A percentile compares a stretch with the other conserved stretches of the same genome.
These are phyloP conservation scores for Streptanthus diversifolius DNA, from an alignment of 345 rosid genomes.

Conservation along the genomic window DNA sequence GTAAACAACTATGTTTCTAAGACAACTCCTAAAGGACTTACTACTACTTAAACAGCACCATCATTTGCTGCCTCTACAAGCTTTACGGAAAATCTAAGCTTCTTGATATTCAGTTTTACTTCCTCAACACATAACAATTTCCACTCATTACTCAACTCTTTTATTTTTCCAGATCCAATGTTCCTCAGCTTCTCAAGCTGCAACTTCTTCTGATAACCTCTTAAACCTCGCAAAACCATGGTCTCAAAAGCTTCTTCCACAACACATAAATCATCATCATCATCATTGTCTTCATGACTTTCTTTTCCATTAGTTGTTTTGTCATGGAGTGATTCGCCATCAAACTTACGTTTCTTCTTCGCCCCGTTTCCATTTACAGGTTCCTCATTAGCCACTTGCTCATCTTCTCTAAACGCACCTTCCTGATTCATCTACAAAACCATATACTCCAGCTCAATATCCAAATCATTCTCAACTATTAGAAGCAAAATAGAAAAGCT, in stretches of 20 bases:
- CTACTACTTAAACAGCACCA: not conserved
- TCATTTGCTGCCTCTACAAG: constrained; percentile 14
- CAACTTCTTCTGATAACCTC: constrained; percentile 7
- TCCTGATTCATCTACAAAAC: constrained; percentile 10
- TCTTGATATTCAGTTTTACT: not conserved
- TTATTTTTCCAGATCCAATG: not conserved
- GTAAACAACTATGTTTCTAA: too few species aligned
- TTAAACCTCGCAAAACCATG: not conserved
- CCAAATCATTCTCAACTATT: not conserved
- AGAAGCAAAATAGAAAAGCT: too few species aligned
- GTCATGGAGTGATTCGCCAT: not conserved
- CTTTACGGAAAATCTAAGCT: not conserved
- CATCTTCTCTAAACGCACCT: not conserved
- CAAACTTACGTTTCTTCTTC: not conserved
- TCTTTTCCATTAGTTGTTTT: not conserved
- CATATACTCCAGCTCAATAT: not conserved
- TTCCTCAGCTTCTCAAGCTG: constrained; percentile 5
- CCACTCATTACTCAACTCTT: constrained; percentile 23
- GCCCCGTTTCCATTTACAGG: not conserved
- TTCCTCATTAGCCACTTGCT: not conserved
- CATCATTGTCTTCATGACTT: not conserved
- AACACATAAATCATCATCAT: not conserved
- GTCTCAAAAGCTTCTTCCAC: constrained; percentile 21
- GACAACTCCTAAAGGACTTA: not conserved
- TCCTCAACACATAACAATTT: not conserved